These are phyloP conservation scores for Nicotiana tabacum DNA, from an alignment of 257 asterid genomes.

Conservation along the genomic window DNA sequence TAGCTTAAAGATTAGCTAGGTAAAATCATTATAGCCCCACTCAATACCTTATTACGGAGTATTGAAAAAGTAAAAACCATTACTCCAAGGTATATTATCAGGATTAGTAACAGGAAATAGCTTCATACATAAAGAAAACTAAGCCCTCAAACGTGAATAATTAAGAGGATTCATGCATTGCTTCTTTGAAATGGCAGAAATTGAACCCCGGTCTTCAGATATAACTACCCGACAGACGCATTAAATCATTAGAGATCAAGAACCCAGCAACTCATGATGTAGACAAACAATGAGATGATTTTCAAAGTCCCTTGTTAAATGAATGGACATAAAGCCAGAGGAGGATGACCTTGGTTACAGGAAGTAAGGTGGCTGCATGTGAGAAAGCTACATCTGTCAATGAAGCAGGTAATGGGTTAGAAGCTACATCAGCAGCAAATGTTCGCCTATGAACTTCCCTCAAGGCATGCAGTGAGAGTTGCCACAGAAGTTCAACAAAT, in stretches of 20 bases:
- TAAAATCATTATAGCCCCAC: neutral
- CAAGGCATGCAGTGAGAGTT: slow-evolving; percentile 95
- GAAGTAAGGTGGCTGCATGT: slow-evolving; percentile 95
- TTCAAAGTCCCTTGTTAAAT: slow-evolving; percentile 9
- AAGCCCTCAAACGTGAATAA: neutral
- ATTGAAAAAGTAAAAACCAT: neutral
- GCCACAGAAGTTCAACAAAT: slow-evolving; percentile 96
- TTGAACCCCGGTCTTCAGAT: slow-evolving; percentile 1
- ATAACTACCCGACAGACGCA: neutral
- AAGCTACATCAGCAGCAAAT: slow-evolving; percentile 87
- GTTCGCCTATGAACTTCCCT: slow-evolving; percentile 96
- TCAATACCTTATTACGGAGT: neutral
- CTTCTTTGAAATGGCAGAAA: neutral
- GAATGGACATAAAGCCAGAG: slow-evolving; percentile 7
- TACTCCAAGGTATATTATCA: neutral
- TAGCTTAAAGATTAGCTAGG: neutral
- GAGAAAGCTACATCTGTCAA: slow-evolving; percentile 99
- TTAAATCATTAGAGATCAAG: neutral
- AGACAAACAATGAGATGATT: neutral
- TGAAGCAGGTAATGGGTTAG: slow-evolving; percentile 92
- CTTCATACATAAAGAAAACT: neutral
- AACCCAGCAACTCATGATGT: neutral
- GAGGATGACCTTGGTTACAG: slow-evolving; percentile 79
- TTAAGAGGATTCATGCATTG: neutral
- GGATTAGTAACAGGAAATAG: neutral